Evolutionary conservation across 225 moss, liverwort and hornwort species (phyloP), one percentile per base, ranked within the genome.

Genomic region (Lunularia cruciata): DNA sequence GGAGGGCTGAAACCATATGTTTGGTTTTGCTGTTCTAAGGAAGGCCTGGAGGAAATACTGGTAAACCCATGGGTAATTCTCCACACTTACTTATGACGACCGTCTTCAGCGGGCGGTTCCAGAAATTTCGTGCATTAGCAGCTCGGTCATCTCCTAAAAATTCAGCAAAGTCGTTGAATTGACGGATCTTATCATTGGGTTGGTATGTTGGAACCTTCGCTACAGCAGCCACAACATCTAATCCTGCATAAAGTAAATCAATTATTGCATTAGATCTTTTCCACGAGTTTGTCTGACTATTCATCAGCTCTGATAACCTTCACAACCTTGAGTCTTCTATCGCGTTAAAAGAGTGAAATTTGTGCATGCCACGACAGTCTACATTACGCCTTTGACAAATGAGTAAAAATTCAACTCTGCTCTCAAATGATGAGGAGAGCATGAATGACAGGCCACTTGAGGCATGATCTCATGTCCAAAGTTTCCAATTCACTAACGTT

Each of bases 91-190:
- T 92, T 54, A 98, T 98, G 33, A 98, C 96, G 30, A 98, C 76
- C 35, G 96, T 77, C 71, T 86, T 90, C 18, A 92, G 76, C 54
- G 96, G 96, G 74, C 86, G 86, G 66, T 98, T 89, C 96, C 96
- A 98, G 35, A 89, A 87, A 77, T 87, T 86, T 23, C 90, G 87
- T 22, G 87, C 96, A 81, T 83, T 92, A 48, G 86, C 87, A 73
- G 92, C 96, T 45, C 96, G 84, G 58, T 91, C 96, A 60, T 98
- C 92, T 36, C 96, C 92, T 59, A 98, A 33, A 63, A 98, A 84
- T 72, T 84, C 75, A 37, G 90, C 96, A 75, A 98, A 86, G 73
- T 85, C 86, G 67, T 98, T 98, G 20, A 98, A 98, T 70, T 98
- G 90, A 51, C 85, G 89, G 67, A 98, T 92, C 74, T 84, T 87